Percentiles rank a stretch among this genome's conserved stretches.
Evolutionary conservation across 2,329 filamentous ascomycete species (phyloP).

Genomic region (Colletotrichum scovillei): DNA sequence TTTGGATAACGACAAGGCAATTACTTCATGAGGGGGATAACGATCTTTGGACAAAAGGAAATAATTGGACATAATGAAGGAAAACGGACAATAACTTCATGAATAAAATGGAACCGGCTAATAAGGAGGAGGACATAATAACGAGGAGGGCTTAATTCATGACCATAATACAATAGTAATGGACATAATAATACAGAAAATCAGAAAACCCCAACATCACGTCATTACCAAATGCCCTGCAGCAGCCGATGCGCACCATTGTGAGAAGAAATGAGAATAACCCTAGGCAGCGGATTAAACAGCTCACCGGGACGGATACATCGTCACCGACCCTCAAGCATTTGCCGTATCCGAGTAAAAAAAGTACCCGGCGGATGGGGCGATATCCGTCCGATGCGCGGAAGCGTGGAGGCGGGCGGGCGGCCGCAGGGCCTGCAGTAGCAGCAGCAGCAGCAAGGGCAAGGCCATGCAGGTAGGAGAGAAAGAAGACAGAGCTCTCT

Average conservation of each 20-base stretch:
- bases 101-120: not conserved
- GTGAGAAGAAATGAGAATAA: not conserved
- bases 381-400: not conserved
- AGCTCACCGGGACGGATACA: not conserved
- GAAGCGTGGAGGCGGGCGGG: not conserved
- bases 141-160: not conserved
- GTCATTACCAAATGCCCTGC: not conserved
- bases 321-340: not conserved
- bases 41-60: not conserved
- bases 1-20: not conserved
- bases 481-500: not conserved
- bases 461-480: not conserved
- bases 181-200: not conserved
- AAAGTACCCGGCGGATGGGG: not conserved
- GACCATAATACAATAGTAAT: not conserved
- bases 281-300: no score
- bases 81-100: not conserved
- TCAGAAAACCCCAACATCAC: not conserved
- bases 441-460: no score
- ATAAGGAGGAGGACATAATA: not conserved
- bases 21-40: not conserved
- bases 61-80: not conserved
- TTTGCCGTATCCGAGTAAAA: not conserved
- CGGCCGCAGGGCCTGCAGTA: not conserved
- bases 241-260: not conserved